Percentiles rank a stretch among this genome's conserved stretches.
phyloP scores from a whole-genome alignment of 1,139 yeast genomes.

The Blastobotrys persicus region DNA sequence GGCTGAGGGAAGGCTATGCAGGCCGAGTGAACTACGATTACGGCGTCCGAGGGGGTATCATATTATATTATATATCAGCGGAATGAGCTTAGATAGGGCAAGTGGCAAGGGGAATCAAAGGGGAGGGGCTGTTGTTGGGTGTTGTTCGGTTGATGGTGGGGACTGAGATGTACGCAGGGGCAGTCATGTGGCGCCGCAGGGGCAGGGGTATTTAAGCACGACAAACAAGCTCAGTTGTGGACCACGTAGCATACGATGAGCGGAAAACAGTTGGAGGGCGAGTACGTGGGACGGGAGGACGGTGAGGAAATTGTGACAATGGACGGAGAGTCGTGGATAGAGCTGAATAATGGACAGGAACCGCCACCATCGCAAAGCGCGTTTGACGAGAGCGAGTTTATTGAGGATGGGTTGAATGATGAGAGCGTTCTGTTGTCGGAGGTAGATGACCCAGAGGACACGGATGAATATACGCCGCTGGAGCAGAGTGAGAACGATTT shows the following conservation, averaged over 20 bases:
- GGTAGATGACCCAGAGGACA: not conserved
- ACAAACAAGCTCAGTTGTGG: no score
- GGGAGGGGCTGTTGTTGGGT: not conserved
- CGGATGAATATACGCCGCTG: slow-evolving; percentile 4
- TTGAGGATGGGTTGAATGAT: slow-evolving; percentile 6
- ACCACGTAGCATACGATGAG: slow-evolving; percentile 1
- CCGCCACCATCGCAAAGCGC: not conserved
- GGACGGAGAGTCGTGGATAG: slow-evolving; percentile 7
- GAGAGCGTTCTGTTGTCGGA: slow-evolving; percentile 1
- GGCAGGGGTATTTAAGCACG: not conserved
- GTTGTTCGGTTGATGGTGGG: not conserved
- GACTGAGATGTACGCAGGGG: not conserved
- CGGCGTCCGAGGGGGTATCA: no score
- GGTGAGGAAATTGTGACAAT: not conserved
- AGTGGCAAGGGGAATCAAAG: no score
- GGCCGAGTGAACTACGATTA: no score
- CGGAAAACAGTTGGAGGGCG: slow-evolving; percentile 4
- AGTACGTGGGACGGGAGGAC: not conserved
- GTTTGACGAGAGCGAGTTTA: slow-evolving; percentile 8
- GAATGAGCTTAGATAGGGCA: no score
- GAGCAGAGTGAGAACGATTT: slow-evolving; percentile 4
- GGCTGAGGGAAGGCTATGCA: no score
- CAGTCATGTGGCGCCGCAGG: not conserved
- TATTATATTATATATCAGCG: no score
- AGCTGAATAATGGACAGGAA: slow-evolving; percentile 5